Conservation (phyloP, 495 filamentous ascomycete genomes). For the Xeromyces bisporus region DNA sequence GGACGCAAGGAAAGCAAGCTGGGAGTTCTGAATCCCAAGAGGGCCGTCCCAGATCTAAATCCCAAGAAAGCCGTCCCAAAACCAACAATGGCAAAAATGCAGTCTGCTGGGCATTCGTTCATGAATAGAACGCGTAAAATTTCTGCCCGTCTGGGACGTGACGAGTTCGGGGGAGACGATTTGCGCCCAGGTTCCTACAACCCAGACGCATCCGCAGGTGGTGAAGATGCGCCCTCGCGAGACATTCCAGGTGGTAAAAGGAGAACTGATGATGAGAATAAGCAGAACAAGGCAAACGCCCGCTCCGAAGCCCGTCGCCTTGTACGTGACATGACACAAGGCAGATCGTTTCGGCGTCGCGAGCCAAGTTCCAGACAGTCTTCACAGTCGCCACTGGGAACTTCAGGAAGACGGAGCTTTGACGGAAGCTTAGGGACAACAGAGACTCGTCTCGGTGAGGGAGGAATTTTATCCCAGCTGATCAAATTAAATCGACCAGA, state of each 20-base stretch:
- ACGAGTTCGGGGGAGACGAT: constrained; percentile 10
- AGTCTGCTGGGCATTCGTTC: background rate
- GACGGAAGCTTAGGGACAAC: constrained; percentile 7
- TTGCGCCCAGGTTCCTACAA: constrained; percentile 11
- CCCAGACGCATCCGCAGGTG: constrained; percentile 13
- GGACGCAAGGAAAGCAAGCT: background rate
- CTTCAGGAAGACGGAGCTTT: constrained; percentile 5
- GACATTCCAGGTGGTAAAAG: constrained; percentile 17
- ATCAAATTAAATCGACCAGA: constrained; percentile 15
- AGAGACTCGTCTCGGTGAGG: constrained; percentile 13
- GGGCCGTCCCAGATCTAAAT: background rate
- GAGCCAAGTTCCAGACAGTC: constrained; percentile 8
- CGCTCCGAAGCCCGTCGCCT: constrained; percentile 15
- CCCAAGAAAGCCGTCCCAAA: background rate
- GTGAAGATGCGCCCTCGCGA: constrained; percentile 10
- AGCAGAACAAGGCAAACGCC: constrained; percentile 5
- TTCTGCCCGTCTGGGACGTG: constrained; percentile 9
- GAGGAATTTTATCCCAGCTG: constrained; percentile 20
- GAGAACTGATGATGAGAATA: constrained; percentile 14
- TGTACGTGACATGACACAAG: constrained; percentile 18
- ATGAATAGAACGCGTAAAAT: constrained; percentile 3
- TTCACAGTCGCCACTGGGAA: constrained; percentile 5
- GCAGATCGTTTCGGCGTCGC: constrained; percentile 11
- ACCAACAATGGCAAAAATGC: constrained; percentile 1
- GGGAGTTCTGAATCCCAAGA: background rate